Percentiles rank a stretch among this genome's conserved stretches.
phyloP scores from a whole-genome alignment of 108 stramenopile species.

The Seminavis robusta region DNA sequence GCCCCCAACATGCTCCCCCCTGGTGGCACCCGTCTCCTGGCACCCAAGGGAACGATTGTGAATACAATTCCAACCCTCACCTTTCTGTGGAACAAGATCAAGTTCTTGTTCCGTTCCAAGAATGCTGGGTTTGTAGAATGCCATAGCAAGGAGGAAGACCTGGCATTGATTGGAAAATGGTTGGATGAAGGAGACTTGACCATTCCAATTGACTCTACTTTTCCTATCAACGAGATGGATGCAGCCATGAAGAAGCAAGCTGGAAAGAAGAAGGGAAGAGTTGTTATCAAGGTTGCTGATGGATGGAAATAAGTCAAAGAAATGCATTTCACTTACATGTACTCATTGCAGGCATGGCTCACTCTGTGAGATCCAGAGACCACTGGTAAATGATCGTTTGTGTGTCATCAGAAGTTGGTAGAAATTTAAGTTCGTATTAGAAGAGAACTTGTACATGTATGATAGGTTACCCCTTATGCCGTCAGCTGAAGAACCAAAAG shows the following conservation, averaged over 20 bases:
- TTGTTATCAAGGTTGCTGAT: conserved; percentile 11
- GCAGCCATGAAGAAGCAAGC: conserved; percentile 6
- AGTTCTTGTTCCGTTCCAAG: conserved; percentile 2
- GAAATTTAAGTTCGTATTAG: no score
- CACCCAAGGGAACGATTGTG: conserved; percentile 15
- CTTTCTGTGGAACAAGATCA: conserved; percentile 1
- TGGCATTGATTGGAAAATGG: conserved; percentile 13
- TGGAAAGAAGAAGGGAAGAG: conserved; percentile 1
- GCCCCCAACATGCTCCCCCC: conserved; percentile 1
- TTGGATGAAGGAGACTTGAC: neutral
- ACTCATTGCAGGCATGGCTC: no score
- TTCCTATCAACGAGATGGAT: neutral
- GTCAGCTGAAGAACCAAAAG: no score
- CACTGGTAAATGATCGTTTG: no score
- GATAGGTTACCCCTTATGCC: no score
- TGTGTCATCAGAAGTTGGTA: no score
- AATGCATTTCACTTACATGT: no score
- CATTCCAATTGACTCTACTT: conserved; percentile 15
- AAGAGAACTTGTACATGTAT: no score
- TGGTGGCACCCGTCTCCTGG: neutral
- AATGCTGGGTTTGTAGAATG: conserved; percentile 1
- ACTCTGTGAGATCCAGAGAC: no score
- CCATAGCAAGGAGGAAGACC: conserved; percentile 6
- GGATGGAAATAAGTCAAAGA: conserved; percentile 14
- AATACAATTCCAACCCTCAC: conserved; percentile 10